These are phyloP conservation scores for Skeletonema costatum DNA, from an alignment of 108 stramenopile genomes.

Conservation along the genomic window DNA sequence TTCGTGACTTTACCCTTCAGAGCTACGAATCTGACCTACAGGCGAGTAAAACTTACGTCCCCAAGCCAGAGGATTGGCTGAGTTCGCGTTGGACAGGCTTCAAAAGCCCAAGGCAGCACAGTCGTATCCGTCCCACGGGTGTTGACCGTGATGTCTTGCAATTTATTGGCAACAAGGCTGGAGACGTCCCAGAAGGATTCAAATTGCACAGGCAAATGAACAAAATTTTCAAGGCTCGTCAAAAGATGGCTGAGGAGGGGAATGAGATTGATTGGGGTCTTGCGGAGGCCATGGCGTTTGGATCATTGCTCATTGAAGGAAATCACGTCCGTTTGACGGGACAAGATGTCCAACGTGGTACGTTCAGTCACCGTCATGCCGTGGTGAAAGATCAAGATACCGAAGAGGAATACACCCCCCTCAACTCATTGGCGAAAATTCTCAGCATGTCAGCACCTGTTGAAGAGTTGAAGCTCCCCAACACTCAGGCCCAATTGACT, in stretches of 20 bases:
- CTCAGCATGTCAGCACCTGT: constrained; percentile 83
- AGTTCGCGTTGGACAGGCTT: constrained; percentile 93
- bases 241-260: constrained; percentile 85
- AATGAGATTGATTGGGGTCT: constrained; percentile 97
- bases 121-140: constrained; percentile 91
- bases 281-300: constrained; percentile 99
- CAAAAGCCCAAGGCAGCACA: constrained; percentile 90
- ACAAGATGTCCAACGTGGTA: constrained; percentile 98
- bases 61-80: constrained; percentile 91
- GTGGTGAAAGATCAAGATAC: constrained; percentile 95
- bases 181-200: constrained; percentile 89
- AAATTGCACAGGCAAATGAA: constrained; percentile 93
- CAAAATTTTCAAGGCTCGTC: constrained; percentile 87
- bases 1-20: constrained; percentile 78
- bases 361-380: constrained; percentile 96
- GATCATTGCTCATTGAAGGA: constrained; percentile 94
- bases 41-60: constrained; percentile 87
- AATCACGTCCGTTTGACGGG: constrained; percentile 98
- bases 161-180: constrained; percentile 79
- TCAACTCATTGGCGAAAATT: constrained; percentile 88
- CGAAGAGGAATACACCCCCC: constrained; percentile 90
- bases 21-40: constrained; percentile 91
- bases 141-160: constrained; percentile 85
- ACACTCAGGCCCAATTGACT: constrained; percentile 91
- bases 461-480: constrained; percentile 70